phyloP scores from a whole-genome alignment of 108 stramenopile genomes.

The Hondaea fermentalgiana region DNA sequence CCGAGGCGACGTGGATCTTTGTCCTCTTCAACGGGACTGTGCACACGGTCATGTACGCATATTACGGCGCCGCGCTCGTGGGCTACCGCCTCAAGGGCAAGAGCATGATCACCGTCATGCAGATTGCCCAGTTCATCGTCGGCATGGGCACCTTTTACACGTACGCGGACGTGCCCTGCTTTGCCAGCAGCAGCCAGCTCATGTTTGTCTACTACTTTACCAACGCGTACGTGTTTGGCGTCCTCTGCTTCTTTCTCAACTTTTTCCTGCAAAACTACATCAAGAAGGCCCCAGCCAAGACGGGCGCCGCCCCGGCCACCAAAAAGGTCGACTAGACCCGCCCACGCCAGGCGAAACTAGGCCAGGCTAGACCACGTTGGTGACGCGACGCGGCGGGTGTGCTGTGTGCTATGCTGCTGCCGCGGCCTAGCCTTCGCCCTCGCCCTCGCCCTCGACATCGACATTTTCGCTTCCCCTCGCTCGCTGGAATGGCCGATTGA shows the following conservation, averaged over 20 bases:
- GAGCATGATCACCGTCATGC: neutral
- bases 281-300: neutral
- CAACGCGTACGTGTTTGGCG: neutral
- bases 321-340: too few species aligned
- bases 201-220: neutral
- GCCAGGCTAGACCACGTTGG: too few species aligned
- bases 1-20: neutral
- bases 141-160: neutral
- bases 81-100: neutral
- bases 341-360: too few species aligned
- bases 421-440: too few species aligned
- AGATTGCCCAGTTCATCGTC: neutral
- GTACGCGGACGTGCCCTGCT: neutral
- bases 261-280: conserved; percentile 7
- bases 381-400: too few species aligned
- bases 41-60: conserved; percentile 17
- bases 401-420: too few species aligned
- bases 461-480: too few species aligned
- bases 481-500: too few species aligned
- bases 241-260: conserved; percentile 16
- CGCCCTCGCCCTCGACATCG: too few species aligned
- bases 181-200: neutral
- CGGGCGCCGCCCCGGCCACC: neutral
- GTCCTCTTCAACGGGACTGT: neutral
- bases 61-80: neutral